These are phyloP conservation scores for Penicillium coprophilum DNA, from an alignment of 495 filamentous ascomycete genomes.

Conservation along the genomic window DNA sequence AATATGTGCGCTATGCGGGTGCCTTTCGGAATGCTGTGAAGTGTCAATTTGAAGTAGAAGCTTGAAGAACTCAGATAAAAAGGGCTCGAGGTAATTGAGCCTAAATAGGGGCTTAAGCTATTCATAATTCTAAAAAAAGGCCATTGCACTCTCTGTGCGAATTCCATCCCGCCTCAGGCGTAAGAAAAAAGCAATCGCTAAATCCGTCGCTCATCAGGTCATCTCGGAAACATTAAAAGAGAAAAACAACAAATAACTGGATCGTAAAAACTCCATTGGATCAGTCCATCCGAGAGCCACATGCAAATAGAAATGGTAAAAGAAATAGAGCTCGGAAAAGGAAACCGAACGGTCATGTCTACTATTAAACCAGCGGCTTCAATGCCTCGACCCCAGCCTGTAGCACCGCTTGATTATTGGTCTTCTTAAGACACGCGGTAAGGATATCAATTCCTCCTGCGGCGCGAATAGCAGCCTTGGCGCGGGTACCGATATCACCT, in stretches of 20 bases:
- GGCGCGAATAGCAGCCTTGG: conserved; percentile 38
- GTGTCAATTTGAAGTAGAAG: no score
- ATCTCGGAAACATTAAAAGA: conserved; percentile 10
- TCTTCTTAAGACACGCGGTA: conserved; percentile 63
- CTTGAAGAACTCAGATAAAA: neutral
- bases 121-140: conserved; percentile 9
- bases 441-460: conserved; percentile 59
- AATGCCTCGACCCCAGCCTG: conserved; percentile 62
- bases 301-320: conserved; percentile 9
- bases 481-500: conserved; percentile 42
- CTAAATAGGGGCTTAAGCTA: neutral
- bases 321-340: conserved; percentile 5
- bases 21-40: no score
- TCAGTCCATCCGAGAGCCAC: conserved; percentile 5
- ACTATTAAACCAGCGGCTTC: conserved; percentile 54
- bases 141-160: neutral
- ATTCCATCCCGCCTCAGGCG: conserved; percentile 1
- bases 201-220: conserved; percentile 13
- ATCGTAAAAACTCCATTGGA: conserved; percentile 5
- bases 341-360: conserved; percentile 12
- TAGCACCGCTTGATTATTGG: conserved; percentile 60
- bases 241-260: conserved; percentile 3
- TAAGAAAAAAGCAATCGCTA: conserved; percentile 16
- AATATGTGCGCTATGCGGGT: no score
- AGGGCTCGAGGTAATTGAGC: no score